These are phyloP conservation scores for Paxillus involutus DNA, from an alignment of 768 basidiomycete genomes.

Conservation along the genomic window DNA sequence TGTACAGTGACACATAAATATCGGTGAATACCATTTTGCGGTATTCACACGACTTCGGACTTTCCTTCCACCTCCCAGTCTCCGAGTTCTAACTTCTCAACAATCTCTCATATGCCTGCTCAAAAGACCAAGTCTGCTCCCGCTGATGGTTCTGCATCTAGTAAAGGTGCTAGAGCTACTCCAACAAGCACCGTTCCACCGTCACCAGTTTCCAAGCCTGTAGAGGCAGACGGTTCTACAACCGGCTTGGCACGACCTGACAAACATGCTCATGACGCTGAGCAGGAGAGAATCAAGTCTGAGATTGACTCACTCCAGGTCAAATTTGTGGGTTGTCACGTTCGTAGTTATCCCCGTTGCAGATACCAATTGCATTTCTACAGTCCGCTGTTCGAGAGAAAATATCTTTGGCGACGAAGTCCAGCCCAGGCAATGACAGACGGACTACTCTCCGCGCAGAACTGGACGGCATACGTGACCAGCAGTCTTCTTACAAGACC, in stretches of 20 bases:
- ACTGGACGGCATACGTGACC: conserved; percentile 72
- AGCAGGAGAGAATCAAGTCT: conserved; percentile 78
- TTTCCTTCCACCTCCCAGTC: conserved; percentile 30
- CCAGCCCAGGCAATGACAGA: conserved; percentile 67
- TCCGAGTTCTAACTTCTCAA: conserved; percentile 11
- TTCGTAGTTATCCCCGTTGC: neutral
- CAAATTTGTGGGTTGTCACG: conserved; percentile 65
- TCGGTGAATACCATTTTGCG: neutral
- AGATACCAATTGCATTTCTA: conserved; percentile 3
- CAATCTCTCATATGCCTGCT: conserved; percentile 27
- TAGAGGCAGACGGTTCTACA: conserved; percentile 17
- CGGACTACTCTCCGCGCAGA: conserved; percentile 73
- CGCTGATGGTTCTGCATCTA: conserved; percentile 45
- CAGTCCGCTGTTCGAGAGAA: conserved; percentile 76
- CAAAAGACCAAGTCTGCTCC: conserved; percentile 57
- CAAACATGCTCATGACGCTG: conserved; percentile 78
- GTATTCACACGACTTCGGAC: conserved; percentile 21
- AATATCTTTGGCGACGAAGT: conserved; percentile 61
- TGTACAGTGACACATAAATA: neutral
- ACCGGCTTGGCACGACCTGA: conserved; percentile 67
- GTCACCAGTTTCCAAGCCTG: conserved; percentile 23
- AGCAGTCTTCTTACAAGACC: conserved; percentile 77
- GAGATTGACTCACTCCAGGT: conserved; percentile 83
- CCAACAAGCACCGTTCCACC: conserved; percentile 28
- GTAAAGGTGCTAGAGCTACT: conserved; percentile 16